Conservation (phyloP, 768 basidiomycete species). For the Hirschioporus abietinus region DNA sequence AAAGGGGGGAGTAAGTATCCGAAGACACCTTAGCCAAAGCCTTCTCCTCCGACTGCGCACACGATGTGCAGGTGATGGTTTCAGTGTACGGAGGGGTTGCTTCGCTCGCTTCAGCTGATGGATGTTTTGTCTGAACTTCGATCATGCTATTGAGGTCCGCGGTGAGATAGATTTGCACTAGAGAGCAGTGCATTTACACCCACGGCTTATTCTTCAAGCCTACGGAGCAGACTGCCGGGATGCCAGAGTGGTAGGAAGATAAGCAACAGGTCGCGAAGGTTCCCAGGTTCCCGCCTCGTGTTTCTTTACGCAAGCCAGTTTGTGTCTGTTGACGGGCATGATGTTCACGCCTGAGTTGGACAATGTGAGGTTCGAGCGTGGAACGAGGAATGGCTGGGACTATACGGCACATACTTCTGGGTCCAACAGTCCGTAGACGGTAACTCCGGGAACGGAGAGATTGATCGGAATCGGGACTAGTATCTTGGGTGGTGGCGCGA, state of each 20-base stretch:
- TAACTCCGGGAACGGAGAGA: conserved; percentile 1
- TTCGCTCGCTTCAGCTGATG: neutral
- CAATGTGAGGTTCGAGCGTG: neutral
- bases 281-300: neutral
- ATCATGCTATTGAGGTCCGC: neutral
- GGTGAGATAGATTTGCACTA: neutral
- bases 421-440: neutral
- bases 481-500: neutral
- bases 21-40: neutral
- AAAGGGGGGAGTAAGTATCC: neutral
- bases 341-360: neutral
- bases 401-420: neutral
- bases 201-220: neutral
- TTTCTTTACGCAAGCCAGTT: neutral
- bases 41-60: neutral
- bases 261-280: neutral
- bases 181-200: neutral
- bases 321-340: neutral
- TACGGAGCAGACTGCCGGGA: neutral
- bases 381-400: neutral
- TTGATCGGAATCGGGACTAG: conserved; percentile 1
- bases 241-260: neutral
- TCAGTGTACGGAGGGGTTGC: neutral
- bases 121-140: neutral
- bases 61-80: neutral